Conservation (phyloP, 225 moss, liverwort and hornwort species). For the Bryum argenteum region DNA sequence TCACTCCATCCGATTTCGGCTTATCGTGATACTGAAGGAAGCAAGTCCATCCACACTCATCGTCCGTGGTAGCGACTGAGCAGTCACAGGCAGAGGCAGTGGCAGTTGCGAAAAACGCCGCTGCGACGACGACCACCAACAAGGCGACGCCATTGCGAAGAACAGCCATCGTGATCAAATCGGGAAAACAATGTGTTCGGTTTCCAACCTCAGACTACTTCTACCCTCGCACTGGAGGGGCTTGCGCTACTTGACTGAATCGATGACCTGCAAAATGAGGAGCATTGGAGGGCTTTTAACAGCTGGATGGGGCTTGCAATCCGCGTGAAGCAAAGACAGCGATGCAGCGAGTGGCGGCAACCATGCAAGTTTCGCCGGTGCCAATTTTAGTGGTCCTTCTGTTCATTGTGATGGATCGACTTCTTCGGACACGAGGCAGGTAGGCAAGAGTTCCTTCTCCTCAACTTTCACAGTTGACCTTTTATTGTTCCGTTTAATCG, state of each 20-base stretch:
- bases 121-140: neutral
- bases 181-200: no score
- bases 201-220: neutral
- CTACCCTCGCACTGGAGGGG: neutral
- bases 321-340: neutral
- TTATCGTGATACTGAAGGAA: fast-evolving
- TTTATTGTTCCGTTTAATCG: no score
- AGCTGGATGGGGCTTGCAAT: neutral
- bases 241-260: neutral
- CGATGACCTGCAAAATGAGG: neutral
- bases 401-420: no score
- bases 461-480: no score
- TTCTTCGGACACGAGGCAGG: no score
- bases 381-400: no score
- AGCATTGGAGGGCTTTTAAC: neutral
- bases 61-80: neutral
- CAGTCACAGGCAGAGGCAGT: neutral
- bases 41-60: no score
- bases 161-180: neutral
- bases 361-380: neutral
- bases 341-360: neutral
- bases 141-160: neutral
- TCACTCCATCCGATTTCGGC: no score
- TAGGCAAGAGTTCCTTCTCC: no score
- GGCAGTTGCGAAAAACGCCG: neutral